Percentiles rank a stretch among this genome's conserved stretches.
phyloP scores from a whole-genome alignment of 2,329 filamentous ascomycete species.

The Xylariaceae sp. region DNA sequence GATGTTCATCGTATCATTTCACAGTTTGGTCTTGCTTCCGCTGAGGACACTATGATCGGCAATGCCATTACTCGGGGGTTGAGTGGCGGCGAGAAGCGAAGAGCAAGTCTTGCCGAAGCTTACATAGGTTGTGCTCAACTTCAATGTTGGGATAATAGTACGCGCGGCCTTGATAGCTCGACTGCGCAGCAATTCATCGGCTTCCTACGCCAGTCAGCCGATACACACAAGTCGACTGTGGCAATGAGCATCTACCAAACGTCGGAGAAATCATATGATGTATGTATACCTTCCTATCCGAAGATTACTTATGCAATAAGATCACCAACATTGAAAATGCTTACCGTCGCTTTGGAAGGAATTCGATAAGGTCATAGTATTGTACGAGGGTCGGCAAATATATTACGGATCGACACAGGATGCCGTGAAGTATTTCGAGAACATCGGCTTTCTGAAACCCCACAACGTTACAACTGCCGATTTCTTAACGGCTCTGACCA shows the following conservation, averaged over 20 bases:
- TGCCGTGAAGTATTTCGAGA: conserved; percentile 63
- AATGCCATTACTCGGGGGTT: conserved; percentile 73
- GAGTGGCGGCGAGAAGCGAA: conserved; percentile 67
- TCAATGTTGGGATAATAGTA: conserved; percentile 67
- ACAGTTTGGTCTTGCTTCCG: conserved; percentile 28
- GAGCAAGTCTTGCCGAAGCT: conserved; percentile 60
- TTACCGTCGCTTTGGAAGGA: conserved; percentile 24
- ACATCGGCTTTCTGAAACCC: conserved; percentile 64
- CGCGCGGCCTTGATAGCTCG: conserved; percentile 68
- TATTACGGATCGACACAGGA: conserved; percentile 58
- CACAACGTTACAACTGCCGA: conserved; percentile 64
- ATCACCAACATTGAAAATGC: too few relatives aligned
- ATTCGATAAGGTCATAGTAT: conserved; percentile 55
- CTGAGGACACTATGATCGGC: conserved; percentile 65
- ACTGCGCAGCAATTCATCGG: conserved; percentile 72
- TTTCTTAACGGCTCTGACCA: conserved; percentile 68
- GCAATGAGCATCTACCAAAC: conserved; percentile 67
- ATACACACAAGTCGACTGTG: conserved; percentile 32
- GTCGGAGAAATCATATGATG: conserved; percentile 57
- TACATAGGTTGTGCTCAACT: conserved; percentile 52
- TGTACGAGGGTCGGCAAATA: conserved; percentile 60
- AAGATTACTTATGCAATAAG: too few relatives aligned
- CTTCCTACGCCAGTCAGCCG: conserved; percentile 49
- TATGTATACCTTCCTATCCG: too few relatives aligned
- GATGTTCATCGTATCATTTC: too few relatives aligned